Percentiles rank a stretch among this genome's conserved stretches.
These are phyloP conservation scores for Ceratocystis diversiconidia DNA, from an alignment of 2,329 filamentous ascomycete species.

Conservation along the genomic window DNA sequence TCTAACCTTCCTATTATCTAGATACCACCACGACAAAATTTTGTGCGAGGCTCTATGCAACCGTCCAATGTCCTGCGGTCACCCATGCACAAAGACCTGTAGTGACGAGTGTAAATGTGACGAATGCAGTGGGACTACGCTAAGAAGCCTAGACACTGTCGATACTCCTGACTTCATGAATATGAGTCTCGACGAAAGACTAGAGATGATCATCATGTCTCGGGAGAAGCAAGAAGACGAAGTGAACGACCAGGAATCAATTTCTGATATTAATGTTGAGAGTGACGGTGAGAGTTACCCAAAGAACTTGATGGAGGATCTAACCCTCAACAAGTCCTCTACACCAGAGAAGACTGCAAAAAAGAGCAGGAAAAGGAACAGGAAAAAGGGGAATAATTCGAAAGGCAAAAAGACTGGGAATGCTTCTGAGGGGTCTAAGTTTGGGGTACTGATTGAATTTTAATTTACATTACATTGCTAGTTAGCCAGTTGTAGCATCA, in stretches of 20 bases:
- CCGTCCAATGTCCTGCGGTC: neutral
- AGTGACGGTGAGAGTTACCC: neutral
- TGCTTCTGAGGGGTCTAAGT: neutral
- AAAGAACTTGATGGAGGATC: neutral
- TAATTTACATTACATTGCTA: neutral
- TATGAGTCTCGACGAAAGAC: neutral
- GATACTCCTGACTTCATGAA: neutral
- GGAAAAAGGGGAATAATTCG: neutral
- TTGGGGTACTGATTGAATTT: neutral
- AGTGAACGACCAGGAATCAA: neutral
- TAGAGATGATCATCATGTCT: slow-evolving; percentile 1
- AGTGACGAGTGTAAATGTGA: neutral
- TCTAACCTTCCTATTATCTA: neutral
- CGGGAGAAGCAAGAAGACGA: neutral
- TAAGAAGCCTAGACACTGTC: neutral
- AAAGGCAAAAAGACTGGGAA: too few species aligned
- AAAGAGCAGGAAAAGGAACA: neutral
- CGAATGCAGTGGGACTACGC: neutral
- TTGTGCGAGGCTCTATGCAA: slow-evolving; percentile 1
- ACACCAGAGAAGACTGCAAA: neutral
- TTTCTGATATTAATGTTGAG: neutral
- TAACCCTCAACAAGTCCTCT: neutral
- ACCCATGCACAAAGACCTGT: neutral
- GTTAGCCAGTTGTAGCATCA: neutral
- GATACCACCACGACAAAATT: neutral